phyloP scores from a whole-genome alignment of 352 stramenopile species.

The Globisporangium abappressorium region DNA sequence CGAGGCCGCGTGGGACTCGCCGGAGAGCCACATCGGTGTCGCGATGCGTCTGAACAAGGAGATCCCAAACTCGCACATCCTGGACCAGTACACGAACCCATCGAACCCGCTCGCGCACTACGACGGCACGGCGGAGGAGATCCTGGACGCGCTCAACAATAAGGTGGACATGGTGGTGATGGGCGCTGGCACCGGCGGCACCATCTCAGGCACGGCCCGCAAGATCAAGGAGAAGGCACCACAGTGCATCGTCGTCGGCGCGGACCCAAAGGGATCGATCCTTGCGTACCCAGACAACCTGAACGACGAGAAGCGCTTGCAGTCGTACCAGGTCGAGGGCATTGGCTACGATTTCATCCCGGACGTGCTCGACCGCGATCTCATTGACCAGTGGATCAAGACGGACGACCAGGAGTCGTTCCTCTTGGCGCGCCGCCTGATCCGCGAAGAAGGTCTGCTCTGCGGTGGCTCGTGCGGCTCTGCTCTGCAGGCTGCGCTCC shows the following conservation, averaged over 20 bases:
- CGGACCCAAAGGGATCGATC: conserved; percentile 92
- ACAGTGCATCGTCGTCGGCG: conserved; percentile 80
- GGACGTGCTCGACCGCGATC: conserved; percentile 87
- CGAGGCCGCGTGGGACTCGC: conserved; percentile 94
- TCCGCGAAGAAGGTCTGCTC: conserved; percentile 93
- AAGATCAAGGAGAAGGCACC: conserved; percentile 93
- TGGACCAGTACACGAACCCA: conserved; percentile 96
- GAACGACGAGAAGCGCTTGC: conserved; percentile 90
- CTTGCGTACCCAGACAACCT: conserved; percentile 88
- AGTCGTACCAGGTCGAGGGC: conserved; percentile 92
- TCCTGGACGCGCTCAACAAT: conserved; percentile 90
- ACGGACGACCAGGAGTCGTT: conserved; percentile 93
- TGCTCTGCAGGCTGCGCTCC: conserved; percentile 79
- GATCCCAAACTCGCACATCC: conserved; percentile 92
- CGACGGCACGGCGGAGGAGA: conserved; percentile 93
- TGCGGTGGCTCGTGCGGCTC: conserved; percentile 92
- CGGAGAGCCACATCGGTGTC: conserved; percentile 93
- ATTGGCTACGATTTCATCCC: conserved; percentile 98
- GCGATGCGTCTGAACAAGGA: conserved; percentile 89
- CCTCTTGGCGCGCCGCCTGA: conserved; percentile 92
- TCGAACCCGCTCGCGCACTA: conserved; percentile 95
- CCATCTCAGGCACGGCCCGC: conserved; percentile 91
- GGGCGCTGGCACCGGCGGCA: conserved; percentile 93
- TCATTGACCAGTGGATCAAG: conserved; percentile 95
- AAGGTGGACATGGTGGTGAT: conserved; percentile 95